Evolutionary conservation across 495 filamentous ascomycete species (phyloP).

Genomic region (Aspergillus sclerotioniger): DNA sequence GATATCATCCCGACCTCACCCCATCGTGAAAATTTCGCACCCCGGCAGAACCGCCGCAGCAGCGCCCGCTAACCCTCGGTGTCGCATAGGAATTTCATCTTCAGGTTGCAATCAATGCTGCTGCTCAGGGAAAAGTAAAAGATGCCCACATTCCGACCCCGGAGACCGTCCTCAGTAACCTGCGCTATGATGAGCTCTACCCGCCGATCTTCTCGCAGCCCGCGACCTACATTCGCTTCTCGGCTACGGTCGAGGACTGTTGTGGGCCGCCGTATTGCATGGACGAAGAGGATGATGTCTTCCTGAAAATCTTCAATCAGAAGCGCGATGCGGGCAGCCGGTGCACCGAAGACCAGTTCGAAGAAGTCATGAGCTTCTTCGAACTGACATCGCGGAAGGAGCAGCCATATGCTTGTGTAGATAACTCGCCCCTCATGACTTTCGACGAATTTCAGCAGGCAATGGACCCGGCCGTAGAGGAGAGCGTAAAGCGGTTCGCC

Average conservation of each 20-base stretch:
- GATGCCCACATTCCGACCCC: conserved; percentile 84
- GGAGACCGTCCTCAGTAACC: conserved; percentile 67
- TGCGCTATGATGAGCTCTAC: conserved; percentile 87
- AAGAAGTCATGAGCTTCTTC: conserved; percentile 91
- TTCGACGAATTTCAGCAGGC: conserved; percentile 78
- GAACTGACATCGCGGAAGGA: conserved; percentile 78
- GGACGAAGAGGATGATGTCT: conserved; percentile 82
- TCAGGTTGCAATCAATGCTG: conserved; percentile 82
- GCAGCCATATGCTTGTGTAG: conserved; percentile 84
- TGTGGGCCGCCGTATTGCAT: conserved; percentile 86
- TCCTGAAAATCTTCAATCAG: conserved; percentile 78
- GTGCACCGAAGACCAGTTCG: conserved; percentile 87
- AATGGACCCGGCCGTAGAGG: conserved; percentile 69
- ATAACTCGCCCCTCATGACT: conserved; percentile 72
- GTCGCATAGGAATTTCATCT: conserved; percentile 89
- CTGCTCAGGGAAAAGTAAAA: conserved; percentile 70
- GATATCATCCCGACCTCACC: conserved; percentile 38
- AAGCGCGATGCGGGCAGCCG: conserved; percentile 61
- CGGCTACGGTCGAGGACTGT: conserved; percentile 94
- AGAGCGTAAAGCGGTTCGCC: conserved; percentile 66
- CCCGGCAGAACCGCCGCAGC: conserved; percentile 20
- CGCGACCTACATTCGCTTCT: conserved; percentile 94
- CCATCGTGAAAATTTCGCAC: conserved; percentile 28
- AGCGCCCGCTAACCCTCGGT: conserved; percentile 22
- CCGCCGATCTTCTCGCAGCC: conserved; percentile 75